phyloP scores from a whole-genome alignment of 1,139 yeast genomes.

The Blastobotrys apis region DNA sequence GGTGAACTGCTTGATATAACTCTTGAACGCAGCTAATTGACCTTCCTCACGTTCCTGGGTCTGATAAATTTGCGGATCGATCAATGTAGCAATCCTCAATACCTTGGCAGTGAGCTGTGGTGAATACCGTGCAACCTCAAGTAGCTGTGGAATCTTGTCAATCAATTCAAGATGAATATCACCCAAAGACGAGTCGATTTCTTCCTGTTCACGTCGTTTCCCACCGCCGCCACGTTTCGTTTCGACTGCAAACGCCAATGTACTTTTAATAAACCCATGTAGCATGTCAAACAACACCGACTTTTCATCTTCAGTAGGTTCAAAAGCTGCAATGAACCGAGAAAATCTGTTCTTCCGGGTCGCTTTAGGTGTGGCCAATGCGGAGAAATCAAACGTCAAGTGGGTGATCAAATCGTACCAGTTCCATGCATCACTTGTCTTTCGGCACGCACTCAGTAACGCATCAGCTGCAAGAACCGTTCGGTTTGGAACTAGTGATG shows the following conservation, averaged over 20 bases:
- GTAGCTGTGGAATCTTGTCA: slow-evolving; percentile 24
- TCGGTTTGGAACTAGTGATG: slow-evolving; percentile 7
- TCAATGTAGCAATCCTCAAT: slow-evolving; percentile 26
- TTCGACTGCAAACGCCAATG: slow-evolving; percentile 16
- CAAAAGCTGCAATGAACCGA: slow-evolving; percentile 17
- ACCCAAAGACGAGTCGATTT: slow-evolving; percentile 18
- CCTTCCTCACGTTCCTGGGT: slow-evolving; percentile 27
- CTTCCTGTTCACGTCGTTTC: slow-evolving; percentile 19
- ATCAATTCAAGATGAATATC: slow-evolving; percentile 25
- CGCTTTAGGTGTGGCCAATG: slow-evolving; percentile 17
- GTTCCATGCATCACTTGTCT: slow-evolving; percentile 20
- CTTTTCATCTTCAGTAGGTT: slow-evolving; percentile 26
- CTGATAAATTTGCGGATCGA: slow-evolving; percentile 29
- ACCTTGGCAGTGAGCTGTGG: slow-evolving; percentile 28
- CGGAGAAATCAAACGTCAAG: slow-evolving; percentile 31
- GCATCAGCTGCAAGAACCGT: slow-evolving; percentile 22
- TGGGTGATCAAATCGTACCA: slow-evolving; percentile 26
- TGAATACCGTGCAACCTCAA: slow-evolving; percentile 28
- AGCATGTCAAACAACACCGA: slow-evolving; percentile 29
- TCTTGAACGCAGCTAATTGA: slow-evolving; percentile 24
- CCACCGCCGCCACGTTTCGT: slow-evolving; percentile 11
- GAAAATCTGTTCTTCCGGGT: slow-evolving; percentile 17
- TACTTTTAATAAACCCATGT: slow-evolving; percentile 28
- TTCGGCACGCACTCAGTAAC: slow-evolving; percentile 18
- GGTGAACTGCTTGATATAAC: slow-evolving; percentile 25